Evolutionary conservation across 805 yeast species (phyloP).

Genomic region (Lipomyces yamadae): DNA sequence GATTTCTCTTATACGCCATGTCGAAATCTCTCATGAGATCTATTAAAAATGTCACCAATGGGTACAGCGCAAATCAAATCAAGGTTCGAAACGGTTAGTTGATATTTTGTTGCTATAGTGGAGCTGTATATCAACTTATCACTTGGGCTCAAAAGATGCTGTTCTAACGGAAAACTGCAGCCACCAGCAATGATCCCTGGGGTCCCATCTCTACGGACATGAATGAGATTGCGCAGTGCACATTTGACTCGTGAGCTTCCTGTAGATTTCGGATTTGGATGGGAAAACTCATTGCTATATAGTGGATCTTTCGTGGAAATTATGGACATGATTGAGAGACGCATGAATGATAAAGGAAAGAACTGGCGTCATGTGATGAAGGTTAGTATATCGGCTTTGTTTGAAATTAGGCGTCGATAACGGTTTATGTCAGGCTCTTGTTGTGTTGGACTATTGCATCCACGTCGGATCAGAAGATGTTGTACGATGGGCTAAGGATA

Average conservation of each 20-base stretch:
- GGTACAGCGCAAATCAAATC: constrained; percentile 86
- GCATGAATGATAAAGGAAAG: constrained; percentile 93
- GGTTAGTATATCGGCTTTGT: constrained; percentile 9
- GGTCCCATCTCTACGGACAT: constrained; percentile 82
- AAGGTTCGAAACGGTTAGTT: constrained; percentile 69
- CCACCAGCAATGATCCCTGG: constrained; percentile 84
- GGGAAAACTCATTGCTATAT: neutral
- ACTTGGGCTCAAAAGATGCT: neutral
- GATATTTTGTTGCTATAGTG: neutral
- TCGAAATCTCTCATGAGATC: constrained; percentile 34
- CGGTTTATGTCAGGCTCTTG: constrained; percentile 55
- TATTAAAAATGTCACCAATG: constrained; percentile 79
- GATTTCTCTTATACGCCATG: constrained; percentile 12
- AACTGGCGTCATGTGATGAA: constrained; percentile 97
- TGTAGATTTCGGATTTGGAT: neutral
- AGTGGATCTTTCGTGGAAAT: constrained; percentile 78
- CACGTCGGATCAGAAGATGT: constrained; percentile 86
- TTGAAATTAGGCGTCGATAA: neutral
- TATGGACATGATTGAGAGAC: constrained; percentile 90
- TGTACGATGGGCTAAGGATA: constrained; percentile 89
- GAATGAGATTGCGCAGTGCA: constrained; percentile 78
- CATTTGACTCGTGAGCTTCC: constrained; percentile 58
- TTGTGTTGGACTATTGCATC: constrained; percentile 83
- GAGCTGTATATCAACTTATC: neutral
- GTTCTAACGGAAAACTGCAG: constrained; percentile 43